Base-by-base conservation (phyloP, 2,329 filamentous ascomycete species). In the Pseudogymnoascus sp. region DNA sequence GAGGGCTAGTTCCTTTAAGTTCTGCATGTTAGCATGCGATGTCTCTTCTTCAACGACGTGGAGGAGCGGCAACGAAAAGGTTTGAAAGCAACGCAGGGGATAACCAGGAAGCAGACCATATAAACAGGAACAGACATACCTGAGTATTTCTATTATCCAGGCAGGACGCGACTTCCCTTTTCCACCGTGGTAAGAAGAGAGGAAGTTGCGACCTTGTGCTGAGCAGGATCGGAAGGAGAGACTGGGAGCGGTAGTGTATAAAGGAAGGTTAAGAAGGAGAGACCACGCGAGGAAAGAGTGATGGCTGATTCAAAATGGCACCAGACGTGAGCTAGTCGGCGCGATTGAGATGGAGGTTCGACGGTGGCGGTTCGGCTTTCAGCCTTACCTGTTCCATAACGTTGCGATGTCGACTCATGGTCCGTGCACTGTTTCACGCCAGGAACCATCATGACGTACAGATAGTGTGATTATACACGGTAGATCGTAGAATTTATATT, bases 81-180 rank as follows among this genome's bases (percentile, higher is more conserved):
- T 54, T 54, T 25, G 13, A 57, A 57, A 57, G 16, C 28, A 57
- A 57, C 51, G 51, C 51, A 34, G 51, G 51, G 51, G 51, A 34
- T 57, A 34, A 57, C 51, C 11, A 57, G 51, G 51, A 57, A 57
- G 51, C 51, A 57, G 51, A 57, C 51, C 51, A 57, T 57, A 57
- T 57, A 57, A 5, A 21, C 51, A 57, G 51, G 51, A 57, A 57
- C 51, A 57, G 51, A 57, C 51, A 57, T 57, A 57, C 51, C 51
- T 57, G 51, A 57, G 51, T 57, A 57, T 57, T 54, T 57, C 51
- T 57, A 57, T 57, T 57, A n/a, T 57, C 51, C 51, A 57, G 51
- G 51, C 28, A 57, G 34, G 19, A 57, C 51, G 51, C 51, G 51
- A 57, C 51, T 57, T 57, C 51, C 51, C 10, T 57, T 57, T 34